phyloP scores from a whole-genome alignment of 1,139 yeast species.

The Blastobotrys persicus region DNA sequence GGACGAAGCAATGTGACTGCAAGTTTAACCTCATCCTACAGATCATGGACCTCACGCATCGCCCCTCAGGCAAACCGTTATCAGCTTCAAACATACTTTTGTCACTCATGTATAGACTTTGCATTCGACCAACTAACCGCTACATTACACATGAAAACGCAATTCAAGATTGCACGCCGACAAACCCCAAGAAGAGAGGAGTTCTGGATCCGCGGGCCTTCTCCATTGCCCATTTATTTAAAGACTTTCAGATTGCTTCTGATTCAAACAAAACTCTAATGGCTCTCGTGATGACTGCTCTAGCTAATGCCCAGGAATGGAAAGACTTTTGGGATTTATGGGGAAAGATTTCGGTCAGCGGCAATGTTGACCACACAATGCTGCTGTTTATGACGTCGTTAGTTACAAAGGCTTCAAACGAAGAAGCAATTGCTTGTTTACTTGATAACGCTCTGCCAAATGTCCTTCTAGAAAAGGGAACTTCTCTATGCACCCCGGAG shows the following conservation, averaged over 20 bases:
- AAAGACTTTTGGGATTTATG: conserved; percentile 38
- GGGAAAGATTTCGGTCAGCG: conserved; percentile 24
- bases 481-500: conserved; percentile 21
- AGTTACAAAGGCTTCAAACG: conserved; percentile 34
- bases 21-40: conserved; percentile 31
- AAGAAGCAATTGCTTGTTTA: conserved; percentile 26
- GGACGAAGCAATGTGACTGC: conserved; percentile 28
- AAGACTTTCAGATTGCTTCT: conserved; percentile 19
- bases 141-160: conserved; percentile 28
- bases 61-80: conserved; percentile 30
- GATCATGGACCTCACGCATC: conserved; percentile 30
- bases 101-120: conserved; percentile 32
- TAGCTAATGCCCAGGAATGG: conserved; percentile 42
- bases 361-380: conserved; percentile 25
- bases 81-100: conserved; percentile 27
- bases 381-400: conserved; percentile 32
- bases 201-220: conserved; percentile 27
- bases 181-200: conserved; percentile 16
- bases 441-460: conserved; percentile 30
- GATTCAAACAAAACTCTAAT: conserved; percentile 27
- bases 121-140: conserved; percentile 23
- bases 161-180: conserved; percentile 27
- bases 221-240: conserved; percentile 27
- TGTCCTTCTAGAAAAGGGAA: conserved; percentile 13
- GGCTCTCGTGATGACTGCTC: conserved; percentile 38